Evolutionary conservation across 2,329 filamentous ascomycete species (phyloP), one percentile per base, ranked within the genome.

Genomic region (Apiospora marii): DNA sequence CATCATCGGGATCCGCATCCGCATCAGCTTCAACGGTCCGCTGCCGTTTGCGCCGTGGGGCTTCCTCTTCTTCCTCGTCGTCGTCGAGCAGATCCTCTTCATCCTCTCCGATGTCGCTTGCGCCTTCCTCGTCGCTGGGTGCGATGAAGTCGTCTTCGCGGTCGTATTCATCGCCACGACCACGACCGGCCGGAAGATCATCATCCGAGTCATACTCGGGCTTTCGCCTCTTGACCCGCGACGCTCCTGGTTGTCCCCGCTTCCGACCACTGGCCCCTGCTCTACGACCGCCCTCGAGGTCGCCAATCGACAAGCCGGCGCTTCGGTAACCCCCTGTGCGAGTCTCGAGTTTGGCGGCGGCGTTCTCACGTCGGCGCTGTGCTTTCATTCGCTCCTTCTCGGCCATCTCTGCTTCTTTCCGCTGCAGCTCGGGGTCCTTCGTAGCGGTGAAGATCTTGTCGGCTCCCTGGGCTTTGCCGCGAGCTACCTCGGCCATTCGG

Each of bases 71-170:
- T 13, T 86, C 85, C 0, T 88, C 86, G 13, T 87, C 87, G 12
- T 89, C 87, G n/a, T 88, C 86, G 49, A 87, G 77, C 4, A 88
- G 75, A 34, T 88, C 89, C 71, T 91, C 90, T 0, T 93, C 91
- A 0, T 87, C 90, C 3, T 86, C 89, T 44, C 88, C 90, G 73
- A 86, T 83, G 53, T 89, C 90, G n/a, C 77, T 78, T 58, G 83
- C 81, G 71, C 82, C 82, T 58, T 95, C 93, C 73, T 94, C 92
- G 75, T 94, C 93, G 77, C 92, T 94, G 4, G 87, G 87, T 4
- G 92, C 93, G 72, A 96, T 88, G 80, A 96, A 96, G 72, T 92
- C 93, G 78, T 96, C 93, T 46, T 92, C 92, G 79, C 92, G 88
- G 74, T 95, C 93, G 79, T 96, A 96, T 76, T 94, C 92, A 75